Base-by-base conservation (phyloP, 169 alveolate genomes). In the Cryptosporidium viatorum region DNA sequence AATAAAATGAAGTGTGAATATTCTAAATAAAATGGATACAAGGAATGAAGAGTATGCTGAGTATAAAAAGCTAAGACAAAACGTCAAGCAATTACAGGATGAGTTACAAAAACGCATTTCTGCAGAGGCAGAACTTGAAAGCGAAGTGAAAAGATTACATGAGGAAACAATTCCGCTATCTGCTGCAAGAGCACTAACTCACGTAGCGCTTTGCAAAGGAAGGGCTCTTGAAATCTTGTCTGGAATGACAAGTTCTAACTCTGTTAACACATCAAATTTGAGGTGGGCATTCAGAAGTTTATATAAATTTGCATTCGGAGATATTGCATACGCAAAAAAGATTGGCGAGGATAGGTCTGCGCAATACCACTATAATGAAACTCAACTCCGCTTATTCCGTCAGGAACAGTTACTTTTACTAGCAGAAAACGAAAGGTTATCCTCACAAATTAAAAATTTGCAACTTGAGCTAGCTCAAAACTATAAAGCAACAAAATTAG, bases 391-490 rank as follows among this genome's bases (percentile, higher is more conserved):
- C 70, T 62, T 92, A 45, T 85, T 92, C 10, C 73, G 94, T n/a
- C 94, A 92, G 55, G 94, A 92, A 70, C 94, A 92, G 67, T 85
- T 92, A 33, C 59, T 91, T 5, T 84, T 92, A 41, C 68, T 92
- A 14, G 93, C 94, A 29, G 94, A 92, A 69, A 92, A 92, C 69
- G 94, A 92, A 84, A 26, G 94, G 50, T 93, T 92, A 48, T 73
- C 85, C 33, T 52, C 91, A 9, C 93, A 92, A 85, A 92, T 92
- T 21, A 84, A 86, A 50, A 80, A 80, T 39, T 41, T 80, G n/a
- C 89, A 80, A 62, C 80, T 80, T 41, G 89, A 80, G 45, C 75
- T 80, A 26, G 89, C 89, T 14, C 71, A 80, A 65, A 80, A 80
- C 59, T 80, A 80, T 48, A 80, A 65, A 48, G 75, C 75, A 29